Evolutionary conservation across 2,329 filamentous ascomycete species (phyloP).

Genomic region (Fusarium sp.): DNA sequence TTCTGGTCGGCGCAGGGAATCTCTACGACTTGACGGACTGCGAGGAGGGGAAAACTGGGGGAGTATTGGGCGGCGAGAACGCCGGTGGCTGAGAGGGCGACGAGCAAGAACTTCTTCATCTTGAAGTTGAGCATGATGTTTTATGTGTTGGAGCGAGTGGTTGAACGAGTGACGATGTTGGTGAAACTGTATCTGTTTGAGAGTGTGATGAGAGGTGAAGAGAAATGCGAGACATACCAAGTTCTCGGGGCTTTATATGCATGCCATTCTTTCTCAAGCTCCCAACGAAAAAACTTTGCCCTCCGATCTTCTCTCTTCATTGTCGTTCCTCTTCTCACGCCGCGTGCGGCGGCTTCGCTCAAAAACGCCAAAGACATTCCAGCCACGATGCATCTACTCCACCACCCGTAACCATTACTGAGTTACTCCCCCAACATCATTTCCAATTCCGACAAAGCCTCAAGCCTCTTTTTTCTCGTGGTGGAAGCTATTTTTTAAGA

Average conservation of each 20-base stretch:
- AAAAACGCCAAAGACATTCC: conserved; percentile 28
- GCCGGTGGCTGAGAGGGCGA: conserved; percentile 31
- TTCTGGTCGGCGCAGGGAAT: conserved; percentile 37
- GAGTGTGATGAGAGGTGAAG: neutral
- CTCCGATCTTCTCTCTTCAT: neutral
- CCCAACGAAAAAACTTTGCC: neutral
- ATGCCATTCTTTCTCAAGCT: neutral
- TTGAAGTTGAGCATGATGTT: neutral
- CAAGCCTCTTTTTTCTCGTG: neutral
- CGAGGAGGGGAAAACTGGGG: conserved; percentile 22
- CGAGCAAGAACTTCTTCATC: conserved; percentile 41
- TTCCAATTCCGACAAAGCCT: neutral
- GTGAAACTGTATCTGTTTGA: neutral
- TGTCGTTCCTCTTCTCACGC: neutral
- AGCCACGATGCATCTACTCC: conserved; percentile 22
- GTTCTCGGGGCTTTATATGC: conserved; percentile 11
- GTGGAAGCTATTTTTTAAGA: neutral
- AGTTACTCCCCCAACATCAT: conserved; percentile 2
- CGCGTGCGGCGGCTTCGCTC: conserved; percentile 15
- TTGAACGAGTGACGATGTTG: neutral
- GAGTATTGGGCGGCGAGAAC: conserved; percentile 27
- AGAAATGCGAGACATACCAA: conserved; percentile 8
- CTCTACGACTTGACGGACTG: conserved; percentile 31
- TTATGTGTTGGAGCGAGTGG: neutral
- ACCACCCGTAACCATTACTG: conserved; percentile 26